A percentile compares a stretch with the other conserved stretches of the same genome.
phyloP scores from a whole-genome alignment of 2,329 filamentous ascomycete species.

The Aspergillus sojae region DNA sequence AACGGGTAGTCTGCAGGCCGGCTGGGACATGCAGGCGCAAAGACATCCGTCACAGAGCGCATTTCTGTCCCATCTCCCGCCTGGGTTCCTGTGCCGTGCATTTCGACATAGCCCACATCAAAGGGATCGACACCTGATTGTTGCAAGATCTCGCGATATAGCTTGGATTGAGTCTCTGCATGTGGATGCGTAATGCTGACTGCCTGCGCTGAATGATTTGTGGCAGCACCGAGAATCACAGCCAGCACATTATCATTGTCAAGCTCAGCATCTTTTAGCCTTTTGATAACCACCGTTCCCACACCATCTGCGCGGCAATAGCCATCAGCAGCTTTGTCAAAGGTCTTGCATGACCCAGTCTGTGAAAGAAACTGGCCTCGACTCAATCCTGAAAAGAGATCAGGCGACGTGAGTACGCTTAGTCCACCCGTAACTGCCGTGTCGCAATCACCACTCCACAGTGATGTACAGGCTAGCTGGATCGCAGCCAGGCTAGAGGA shows the following conservation, averaged over 20 bases:
- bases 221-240: constrained; percentile 46
- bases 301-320: constrained; percentile 43
- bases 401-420: constrained; percentile 72
- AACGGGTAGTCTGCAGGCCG: constrained; percentile 22
- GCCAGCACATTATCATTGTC: constrained; percentile 51
- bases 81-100: constrained; percentile 46
- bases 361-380: constrained; percentile 44
- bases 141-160: constrained; percentile 42
- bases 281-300: constrained; percentile 55
- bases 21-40: constrained; percentile 51
- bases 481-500: constrained; percentile 66
- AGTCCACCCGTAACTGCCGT: constrained; percentile 78
- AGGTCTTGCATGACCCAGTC: constrained; percentile 52
- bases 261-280: constrained; percentile 51
- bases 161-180: constrained; percentile 39
- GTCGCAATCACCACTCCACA: constrained; percentile 74
- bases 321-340: no score
- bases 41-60: constrained; percentile 37
- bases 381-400: constrained; percentile 73
- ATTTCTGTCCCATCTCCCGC: constrained; percentile 43
- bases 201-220: constrained; percentile 53
- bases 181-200: constrained; percentile 48
- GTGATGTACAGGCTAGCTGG: constrained; percentile 69
- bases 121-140: constrained; percentile 40
- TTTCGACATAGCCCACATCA: constrained; percentile 42